Evolutionary conservation across 2,329 filamentous ascomycete species (phyloP).

Genomic region (Madurella mycetomatis): DNA sequence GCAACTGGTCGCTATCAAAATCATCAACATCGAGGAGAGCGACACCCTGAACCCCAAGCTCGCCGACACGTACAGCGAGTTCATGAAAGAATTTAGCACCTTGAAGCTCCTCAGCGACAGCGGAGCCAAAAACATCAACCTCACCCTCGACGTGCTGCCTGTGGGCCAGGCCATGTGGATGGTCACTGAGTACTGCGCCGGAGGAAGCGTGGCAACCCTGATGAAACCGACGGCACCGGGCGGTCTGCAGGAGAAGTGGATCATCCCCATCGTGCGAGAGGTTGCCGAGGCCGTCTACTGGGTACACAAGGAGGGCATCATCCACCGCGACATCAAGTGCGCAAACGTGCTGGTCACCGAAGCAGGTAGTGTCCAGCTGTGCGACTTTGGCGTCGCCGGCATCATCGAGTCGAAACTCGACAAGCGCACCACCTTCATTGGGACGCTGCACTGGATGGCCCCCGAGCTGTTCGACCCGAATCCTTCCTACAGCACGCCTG

Average conservation of each 20-base stretch:
- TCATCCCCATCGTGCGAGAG: slow-evolving; percentile 62
- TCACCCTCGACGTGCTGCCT: slow-evolving; percentile 72
- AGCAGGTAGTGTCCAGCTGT: slow-evolving; percentile 71
- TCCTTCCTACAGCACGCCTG: slow-evolving; percentile 63
- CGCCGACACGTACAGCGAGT: slow-evolving; percentile 64
- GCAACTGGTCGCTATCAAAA: slow-evolving; percentile 65
- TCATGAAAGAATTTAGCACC: slow-evolving; percentile 64
- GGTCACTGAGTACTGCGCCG: slow-evolving; percentile 80
- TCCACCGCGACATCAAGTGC: slow-evolving; percentile 68
- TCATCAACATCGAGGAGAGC: slow-evolving; percentile 76
- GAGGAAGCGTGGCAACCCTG: slow-evolving; percentile 72
- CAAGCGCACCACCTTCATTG: slow-evolving; percentile 76
- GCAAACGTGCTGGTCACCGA: slow-evolving; percentile 79
- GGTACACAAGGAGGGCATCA: slow-evolving; percentile 65
- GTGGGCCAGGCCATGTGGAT: slow-evolving; percentile 82
- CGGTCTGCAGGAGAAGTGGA: slow-evolving; percentile 66
- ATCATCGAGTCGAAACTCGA: slow-evolving; percentile 70
- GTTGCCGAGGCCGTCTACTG: slow-evolving; percentile 62
- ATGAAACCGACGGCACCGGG: slow-evolving; percentile 59
- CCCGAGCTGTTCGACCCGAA: slow-evolving; percentile 67
- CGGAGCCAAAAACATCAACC: slow-evolving; percentile 74
- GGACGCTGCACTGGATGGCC: slow-evolving; percentile 84
- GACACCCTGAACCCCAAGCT: slow-evolving; percentile 63
- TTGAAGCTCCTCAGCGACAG: slow-evolving; percentile 69
- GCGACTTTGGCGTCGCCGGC: slow-evolving; percentile 79